Base-by-base conservation (phyloP, 352 stramenopile genomes). In the Aphanomyces euteiches region DNA sequence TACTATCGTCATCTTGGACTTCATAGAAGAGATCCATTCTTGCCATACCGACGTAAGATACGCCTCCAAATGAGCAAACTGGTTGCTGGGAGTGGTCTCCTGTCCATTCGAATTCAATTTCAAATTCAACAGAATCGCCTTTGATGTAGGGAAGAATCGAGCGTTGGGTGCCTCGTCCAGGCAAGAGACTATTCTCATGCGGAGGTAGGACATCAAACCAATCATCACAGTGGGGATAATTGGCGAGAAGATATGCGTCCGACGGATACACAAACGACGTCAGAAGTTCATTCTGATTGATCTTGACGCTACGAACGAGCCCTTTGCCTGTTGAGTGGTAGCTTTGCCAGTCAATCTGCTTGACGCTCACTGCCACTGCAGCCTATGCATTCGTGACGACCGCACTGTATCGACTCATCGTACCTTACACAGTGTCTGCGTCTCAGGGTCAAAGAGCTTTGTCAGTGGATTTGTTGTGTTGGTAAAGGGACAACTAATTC, bases 161-260 rank as follows among this genome's bases (percentile, higher is more conserved):
- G 37, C 63, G 63, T 43, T 81, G 80, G 43, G 81, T 81, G 56
- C 79, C 84, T 48, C 76, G 75, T 13, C 75, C 74, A 17, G 82
- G 82, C 69, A 92, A 80, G 41, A 91, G 81, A 13, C 82, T 84
- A 73, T 94, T 94, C 15, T 81, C 82, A 63, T 79, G 90, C 2
- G 87, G 87, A 39, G 87, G 82, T 19, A 94, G 88, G 50, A 94
- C 76, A 57, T 89, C 91, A 69, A 84, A 94, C 81, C 92, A 89
- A 66, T 94, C 87, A 67, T 90, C 84, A 71, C 87, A 94, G 60
- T 94, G 85, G 40, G 87, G 87, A 61, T 94, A 94, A 69, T 94
- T 89, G 53, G 75, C 64, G 15, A 80, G 56, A 15, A 82, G 40
- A 68, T 94, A 94, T 3, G 85, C 77, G 47, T 86, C 76, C 0